A percentile compares a stretch with the other conserved stretches of the same genome.
These are phyloP conservation scores for Knoxia roxburghii DNA, from an alignment of 257 asterid genomes.

Conservation along the genomic window DNA sequence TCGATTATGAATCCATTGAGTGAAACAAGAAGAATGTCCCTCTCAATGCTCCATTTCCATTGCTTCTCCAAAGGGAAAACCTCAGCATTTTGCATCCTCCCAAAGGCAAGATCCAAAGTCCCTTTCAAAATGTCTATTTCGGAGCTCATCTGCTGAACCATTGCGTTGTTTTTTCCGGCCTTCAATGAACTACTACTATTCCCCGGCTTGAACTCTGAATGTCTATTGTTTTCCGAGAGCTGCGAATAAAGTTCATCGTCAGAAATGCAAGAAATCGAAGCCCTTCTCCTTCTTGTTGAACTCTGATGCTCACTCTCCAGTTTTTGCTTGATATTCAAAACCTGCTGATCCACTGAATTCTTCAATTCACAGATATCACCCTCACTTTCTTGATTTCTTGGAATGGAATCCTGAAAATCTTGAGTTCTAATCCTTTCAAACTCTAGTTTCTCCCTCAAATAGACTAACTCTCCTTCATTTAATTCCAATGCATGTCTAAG, in stretches of 20 bases:
- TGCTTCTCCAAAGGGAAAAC: constrained; percentile 55
- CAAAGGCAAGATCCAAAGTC: constrained; percentile 57
- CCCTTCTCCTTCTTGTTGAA: constrained; percentile 18
- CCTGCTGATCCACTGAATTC: constrained; percentile 46
- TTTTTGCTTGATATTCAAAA: constrained; percentile 47
- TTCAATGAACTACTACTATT: constrained; percentile 18
- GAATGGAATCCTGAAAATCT: constrained; percentile 11
- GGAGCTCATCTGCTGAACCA: constrained; percentile 54
- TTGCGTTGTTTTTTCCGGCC: constrained; percentile 30
- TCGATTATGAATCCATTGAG: constrained; percentile 42
- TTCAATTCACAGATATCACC: constrained; percentile 34
- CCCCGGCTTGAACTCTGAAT: constrained; percentile 11
- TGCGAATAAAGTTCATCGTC: constrained; percentile 33
- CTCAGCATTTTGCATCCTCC: constrained; percentile 48
- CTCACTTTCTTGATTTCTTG: neutral
- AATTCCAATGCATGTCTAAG: constrained; percentile 41
- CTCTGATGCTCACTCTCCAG: constrained; percentile 44
- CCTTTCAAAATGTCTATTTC: constrained; percentile 57
- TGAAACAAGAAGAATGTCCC: constrained; percentile 35
- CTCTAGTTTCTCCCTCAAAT: constrained; percentile 34
- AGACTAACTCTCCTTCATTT: constrained; percentile 41
- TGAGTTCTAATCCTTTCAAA: constrained; percentile 24
- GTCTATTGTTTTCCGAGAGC: constrained; percentile 25
- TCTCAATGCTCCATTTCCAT: constrained; percentile 58
- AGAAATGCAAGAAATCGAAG: constrained; percentile 29